Evolutionary conservation across 768 basidiomycete genomes (phyloP).

Genomic region (Sporobolomyces roseus): DNA sequence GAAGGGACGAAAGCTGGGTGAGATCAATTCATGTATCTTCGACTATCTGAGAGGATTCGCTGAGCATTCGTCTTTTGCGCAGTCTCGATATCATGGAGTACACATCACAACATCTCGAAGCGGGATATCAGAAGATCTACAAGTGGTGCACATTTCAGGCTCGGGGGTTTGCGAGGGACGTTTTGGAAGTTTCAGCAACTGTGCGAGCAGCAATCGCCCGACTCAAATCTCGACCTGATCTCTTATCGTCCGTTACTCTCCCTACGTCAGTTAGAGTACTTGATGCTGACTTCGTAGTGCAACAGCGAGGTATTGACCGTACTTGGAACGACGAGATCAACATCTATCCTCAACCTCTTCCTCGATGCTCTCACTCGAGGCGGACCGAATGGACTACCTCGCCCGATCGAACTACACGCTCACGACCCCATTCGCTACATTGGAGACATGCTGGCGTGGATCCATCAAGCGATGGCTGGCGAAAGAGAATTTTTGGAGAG

Average conservation of each 20-base stretch:
- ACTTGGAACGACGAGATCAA: constrained; percentile 77
- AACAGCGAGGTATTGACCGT: constrained; percentile 67
- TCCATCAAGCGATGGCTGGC: constrained; percentile 90
- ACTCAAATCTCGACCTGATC: constrained; percentile 70
- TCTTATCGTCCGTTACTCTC: constrained; percentile 61
- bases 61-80: background rate
- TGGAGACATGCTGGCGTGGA: constrained; percentile 98
- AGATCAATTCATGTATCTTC: too few species aligned
- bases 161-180: constrained; percentile 58
- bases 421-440: constrained; percentile 95
- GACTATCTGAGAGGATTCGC: background rate
- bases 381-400: constrained; percentile 64
- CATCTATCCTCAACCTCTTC: constrained; percentile 74
- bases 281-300: constrained; percentile 43
- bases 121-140: constrained; percentile 81
- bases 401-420: constrained; percentile 94
- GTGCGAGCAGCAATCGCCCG: constrained; percentile 71
- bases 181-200: constrained; percentile 61
- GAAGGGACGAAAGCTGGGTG: constrained; percentile 50
- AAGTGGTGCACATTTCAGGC: constrained; percentile 84
- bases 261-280: background rate
- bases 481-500: constrained; percentile 90
- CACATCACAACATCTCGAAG: constrained; percentile 76
- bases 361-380: constrained; percentile 82
- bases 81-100: constrained; percentile 85